These are phyloP conservation scores for Cryptococcus sp. DNA, from an alignment of 1,284 basidiomycete genomes.

Conservation along the genomic window DNA sequence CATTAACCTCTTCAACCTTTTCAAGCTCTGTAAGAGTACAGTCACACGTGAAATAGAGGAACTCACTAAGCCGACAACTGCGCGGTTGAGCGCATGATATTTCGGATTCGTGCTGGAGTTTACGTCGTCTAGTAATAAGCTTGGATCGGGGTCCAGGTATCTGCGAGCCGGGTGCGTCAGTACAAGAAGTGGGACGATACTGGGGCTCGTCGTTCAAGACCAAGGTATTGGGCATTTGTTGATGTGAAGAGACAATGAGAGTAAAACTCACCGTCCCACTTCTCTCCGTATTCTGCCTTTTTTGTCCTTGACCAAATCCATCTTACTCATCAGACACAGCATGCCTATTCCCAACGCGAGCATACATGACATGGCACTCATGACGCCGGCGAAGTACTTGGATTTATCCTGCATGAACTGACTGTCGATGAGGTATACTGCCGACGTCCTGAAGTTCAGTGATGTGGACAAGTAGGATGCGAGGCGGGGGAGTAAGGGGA, in stretches of 20 bases:
- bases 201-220: too few species aligned
- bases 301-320: slow-evolving; percentile 88
- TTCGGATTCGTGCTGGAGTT: slow-evolving; percentile 72
- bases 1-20: slow-evolving; percentile 5
- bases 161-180: slow-evolving; percentile 50
- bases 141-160: slow-evolving; percentile 96
- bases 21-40: too few species aligned
- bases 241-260: too few species aligned
- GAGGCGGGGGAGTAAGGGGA: slow-evolving; percentile 89
- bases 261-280: slow-evolving; percentile 67
- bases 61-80: slow-evolving; percentile 87
- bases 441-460: slow-evolving; percentile 74
- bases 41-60: not conserved
- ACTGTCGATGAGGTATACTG: slow-evolving; percentile 90
- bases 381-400: slow-evolving; percentile 98
- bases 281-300: slow-evolving; percentile 70
- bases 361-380: slow-evolving; percentile 99
- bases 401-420: slow-evolving; percentile 99
- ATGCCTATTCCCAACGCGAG: slow-evolving; percentile 94
- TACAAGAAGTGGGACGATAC: too few species aligned
- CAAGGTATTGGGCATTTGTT: too few species aligned
- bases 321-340: slow-evolving; percentile 98
- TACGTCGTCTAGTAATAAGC: slow-evolving; percentile 71
- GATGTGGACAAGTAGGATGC: slow-evolving; percentile 63
- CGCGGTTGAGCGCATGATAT: slow-evolving; percentile 91